These are phyloP conservation scores for Candida nitratophila DNA, from an alignment of 805 yeast genomes.

Conservation along the genomic window DNA sequence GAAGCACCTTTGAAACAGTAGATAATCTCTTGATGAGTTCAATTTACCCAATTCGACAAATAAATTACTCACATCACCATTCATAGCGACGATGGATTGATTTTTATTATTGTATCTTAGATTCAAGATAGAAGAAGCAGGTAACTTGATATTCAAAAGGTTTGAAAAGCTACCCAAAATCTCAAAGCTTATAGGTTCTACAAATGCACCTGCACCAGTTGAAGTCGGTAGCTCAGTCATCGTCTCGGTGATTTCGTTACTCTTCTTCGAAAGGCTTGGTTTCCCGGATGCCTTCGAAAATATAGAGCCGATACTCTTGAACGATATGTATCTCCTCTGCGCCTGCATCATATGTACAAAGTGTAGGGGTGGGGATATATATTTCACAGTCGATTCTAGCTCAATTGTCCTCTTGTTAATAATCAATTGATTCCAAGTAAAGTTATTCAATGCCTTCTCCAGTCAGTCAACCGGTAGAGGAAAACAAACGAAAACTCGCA, in stretches of 20 bases:
- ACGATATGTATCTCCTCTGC: constrained; percentile 2
- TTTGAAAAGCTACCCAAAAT: constrained; percentile 33
- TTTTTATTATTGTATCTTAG: constrained; percentile 28
- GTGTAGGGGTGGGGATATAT: no score
- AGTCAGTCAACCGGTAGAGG: no score
- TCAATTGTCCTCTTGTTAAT: no score
- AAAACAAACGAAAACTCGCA: no score
- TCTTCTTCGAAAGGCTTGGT: background rate
- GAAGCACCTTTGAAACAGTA: constrained; percentile 28
- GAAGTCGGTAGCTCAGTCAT: constrained; percentile 25
- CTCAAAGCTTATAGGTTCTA: constrained; percentile 34
- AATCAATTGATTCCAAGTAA: no score
- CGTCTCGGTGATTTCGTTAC: constrained; percentile 8
- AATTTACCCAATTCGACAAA: constrained; percentile 21
- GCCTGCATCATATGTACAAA: background rate
- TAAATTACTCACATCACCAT: constrained; percentile 31
- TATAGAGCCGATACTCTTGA: constrained; percentile 1
- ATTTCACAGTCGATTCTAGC: no score
- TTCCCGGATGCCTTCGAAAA: background rate
- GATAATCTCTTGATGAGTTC: constrained; percentile 6
- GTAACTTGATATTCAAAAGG: constrained; percentile 36
- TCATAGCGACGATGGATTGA: constrained; percentile 35
- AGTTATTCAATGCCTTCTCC: no score
- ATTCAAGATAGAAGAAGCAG: constrained; percentile 32
- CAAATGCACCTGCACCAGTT: constrained; percentile 40